Base-by-base conservation (phyloP, 192 early-diverging fungal genomes). In the Paraglomus brasilianum region DNA sequence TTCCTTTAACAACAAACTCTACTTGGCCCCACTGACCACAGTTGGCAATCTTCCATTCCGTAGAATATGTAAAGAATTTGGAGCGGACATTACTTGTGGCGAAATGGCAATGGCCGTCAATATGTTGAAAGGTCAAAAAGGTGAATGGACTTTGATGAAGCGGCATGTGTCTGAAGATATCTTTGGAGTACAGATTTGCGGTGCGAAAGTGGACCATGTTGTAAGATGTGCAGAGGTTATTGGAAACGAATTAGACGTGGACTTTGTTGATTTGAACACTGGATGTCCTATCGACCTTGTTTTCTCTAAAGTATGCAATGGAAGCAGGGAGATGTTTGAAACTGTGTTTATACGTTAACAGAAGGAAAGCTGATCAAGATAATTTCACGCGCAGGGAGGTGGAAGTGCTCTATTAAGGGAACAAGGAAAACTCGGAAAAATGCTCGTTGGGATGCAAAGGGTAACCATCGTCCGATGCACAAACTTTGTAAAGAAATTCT, bases 31-130 rank as follows among this genome's bases (percentile, higher is more conserved):
- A 8, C 78, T 98, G 67, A 98, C 97, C 0, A 98, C 96, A 2
- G 95, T 98, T 24, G 97, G 97, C 43, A 98, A 98, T 78, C 77
- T 98, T 53, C 97, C 97, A 38, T 98, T 98, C 83, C 86, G 97
- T 10, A 87, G 95, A 15, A 83, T 97, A 24, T 96, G 94, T 78
- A 97, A 97, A 77, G 85, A 77, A 10, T 95, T 90, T 72, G 97
- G 97, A 45, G 95, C 91, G 6, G 96, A 96, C 74, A 91, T 98
- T 44, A 98, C 97, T 5, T 98, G 95, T 71, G 93, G 92, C 42
- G 97, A 98, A 77, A 98, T 98, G 97, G 92, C 92, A 0, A 75
- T 87, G 72, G 90, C 88, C 3, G 44, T 63, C 36, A 90, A 90
- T 62, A 69, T 91, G 17, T 69, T 93, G 7, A 82, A 87, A 43